A percentile compares a stretch with the other conserved stretches of the same genome.
Conservation (phyloP, 2,329 filamentous ascomycete genomes). For the Arthrobotrys conoides region DNA sequence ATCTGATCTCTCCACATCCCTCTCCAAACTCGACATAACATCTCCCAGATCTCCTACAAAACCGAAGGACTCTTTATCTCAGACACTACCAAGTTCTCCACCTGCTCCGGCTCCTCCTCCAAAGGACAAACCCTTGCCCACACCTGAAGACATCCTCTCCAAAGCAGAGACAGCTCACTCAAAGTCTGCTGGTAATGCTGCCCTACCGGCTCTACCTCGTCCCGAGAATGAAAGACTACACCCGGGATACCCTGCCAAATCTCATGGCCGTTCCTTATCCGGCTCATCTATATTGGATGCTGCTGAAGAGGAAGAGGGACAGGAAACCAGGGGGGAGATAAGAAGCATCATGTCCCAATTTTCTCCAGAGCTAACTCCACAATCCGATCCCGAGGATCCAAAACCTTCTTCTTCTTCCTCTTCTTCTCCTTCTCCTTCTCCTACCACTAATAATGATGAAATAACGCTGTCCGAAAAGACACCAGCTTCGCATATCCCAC, state of each 20-base stretch:
- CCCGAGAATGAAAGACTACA: slow-evolving; percentile 60
- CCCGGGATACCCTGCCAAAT: slow-evolving; percentile 59
- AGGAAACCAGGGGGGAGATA: slow-evolving; percentile 84
- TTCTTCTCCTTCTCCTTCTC: not conserved
- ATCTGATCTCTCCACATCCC: slow-evolving; percentile 49
- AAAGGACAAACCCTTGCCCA: slow-evolving; percentile 58
- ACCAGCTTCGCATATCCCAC: slow-evolving; percentile 59
- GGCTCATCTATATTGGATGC: slow-evolving; percentile 68
- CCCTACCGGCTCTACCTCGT: slow-evolving; percentile 51
- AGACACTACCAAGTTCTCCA: slow-evolving; percentile 58
- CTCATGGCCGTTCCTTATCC: slow-evolving; percentile 61
- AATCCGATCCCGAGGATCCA: slow-evolving; percentile 57
- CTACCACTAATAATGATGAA: slow-evolving; percentile 46
- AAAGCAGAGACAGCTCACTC: slow-evolving; percentile 60
- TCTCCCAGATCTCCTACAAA: slow-evolving; percentile 39
- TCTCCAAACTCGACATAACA: slow-evolving; percentile 50
- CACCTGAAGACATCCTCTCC: slow-evolving; percentile 63
- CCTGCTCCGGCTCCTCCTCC: slow-evolving; percentile 63
- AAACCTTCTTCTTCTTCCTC: not conserved
- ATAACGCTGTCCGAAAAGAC: slow-evolving; percentile 29
- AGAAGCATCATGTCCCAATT: slow-evolving; percentile 99
- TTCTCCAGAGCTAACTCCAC: slow-evolving; percentile 53
- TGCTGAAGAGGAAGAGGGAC: slow-evolving; percentile 75
- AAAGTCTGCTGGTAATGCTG: not conserved
- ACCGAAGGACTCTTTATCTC: slow-evolving; percentile 37